Evolutionary conservation across 257 asterid genomes (phyloP).

Genomic region (Salvia hispanica): DNA sequence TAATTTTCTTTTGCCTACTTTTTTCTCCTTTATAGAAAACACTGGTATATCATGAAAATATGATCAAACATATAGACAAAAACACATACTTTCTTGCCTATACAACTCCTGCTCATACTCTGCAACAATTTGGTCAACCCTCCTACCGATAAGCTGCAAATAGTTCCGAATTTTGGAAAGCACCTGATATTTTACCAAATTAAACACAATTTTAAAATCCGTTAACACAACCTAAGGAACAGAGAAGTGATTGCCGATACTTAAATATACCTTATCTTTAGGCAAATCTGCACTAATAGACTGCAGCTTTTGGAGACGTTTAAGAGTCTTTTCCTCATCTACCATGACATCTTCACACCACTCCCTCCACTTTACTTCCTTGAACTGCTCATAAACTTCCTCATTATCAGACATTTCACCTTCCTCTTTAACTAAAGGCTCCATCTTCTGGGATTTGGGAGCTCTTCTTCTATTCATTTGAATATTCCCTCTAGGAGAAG

Average conservation of each 20-base stretch:
- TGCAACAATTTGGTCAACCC: slow-evolving; percentile 80
- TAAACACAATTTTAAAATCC: slow-evolving; percentile 15
- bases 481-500: slow-evolving; percentile 48
- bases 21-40: background rate
- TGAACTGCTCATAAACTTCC: slow-evolving; percentile 93
- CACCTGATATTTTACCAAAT: slow-evolving; percentile 54
- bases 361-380: slow-evolving; percentile 97
- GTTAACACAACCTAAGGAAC: slow-evolving; percentile 17
- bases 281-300: slow-evolving; percentile 89
- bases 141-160: slow-evolving; percentile 92
- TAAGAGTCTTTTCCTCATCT: slow-evolving; percentile 77
- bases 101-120: slow-evolving; percentile 74
- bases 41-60: background rate
- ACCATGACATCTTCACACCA: slow-evolving; percentile 98
- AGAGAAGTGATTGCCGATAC: slow-evolving; percentile 24
- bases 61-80: background rate
- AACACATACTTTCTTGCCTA: slow-evolving; percentile 81
- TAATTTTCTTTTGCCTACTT: background rate
- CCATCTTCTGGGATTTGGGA: slow-evolving; percentile 67
- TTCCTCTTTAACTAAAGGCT: slow-evolving; percentile 92
- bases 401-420: slow-evolving; percentile 98
- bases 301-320: slow-evolving; percentile 87
- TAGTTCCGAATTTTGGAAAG: slow-evolving; percentile 81
- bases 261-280: slow-evolving; percentile 68
- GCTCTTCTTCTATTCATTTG: slow-evolving; percentile 55